Base-by-base conservation (phyloP, 352 stramenopile species). In the Phytopythium delawarense region DNA sequence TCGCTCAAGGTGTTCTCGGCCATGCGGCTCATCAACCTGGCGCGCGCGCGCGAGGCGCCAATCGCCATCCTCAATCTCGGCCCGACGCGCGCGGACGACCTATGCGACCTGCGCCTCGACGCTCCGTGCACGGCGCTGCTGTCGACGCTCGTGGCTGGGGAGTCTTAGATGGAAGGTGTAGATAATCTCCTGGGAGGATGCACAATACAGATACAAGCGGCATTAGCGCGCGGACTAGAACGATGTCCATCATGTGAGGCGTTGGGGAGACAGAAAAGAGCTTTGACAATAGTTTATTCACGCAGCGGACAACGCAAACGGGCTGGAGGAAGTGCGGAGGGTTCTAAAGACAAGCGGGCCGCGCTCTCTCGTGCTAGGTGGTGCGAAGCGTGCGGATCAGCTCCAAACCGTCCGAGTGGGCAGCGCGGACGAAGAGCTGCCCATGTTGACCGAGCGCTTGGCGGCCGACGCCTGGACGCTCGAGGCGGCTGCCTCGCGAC, bases 1-100 rank as follows among this genome's bases (percentile, higher is more conserved):
- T 98, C 91, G 48, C 72, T 99, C 12, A 90, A 97, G 35, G 96
- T 99, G 8, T 96, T 98, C 67, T 98, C 91, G 4, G 94, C 91
- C 25, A 98, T 96, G 88, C 88, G 96, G 32, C 84, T 98, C 45
- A 80, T 97, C 42, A 87, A 88, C 57, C 75, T 81, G 9, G 96
- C 91, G 9, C 74, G 79, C 32, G 64, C 79, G 39, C 66, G 64
- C 18, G 75, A 84, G 34, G 84, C 94, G 50, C 84, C 79, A 9
- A 75, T 97, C 23, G 90, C 73, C 40, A 92, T 98, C 51, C 57
- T 98, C 18, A 98, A 97, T 62, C 70, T 95, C 34, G 92, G 92
- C 21, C 75, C 79, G 1, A 98, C 92, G 44, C 87, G 92, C 39
- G 91, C 78, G 0, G 92, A 98, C 62, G 75, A 79, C n/a, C 39